Evolutionary conservation across 2,329 filamentous ascomycete species (phyloP).

Genomic region (Furcasterigmium furcatum): DNA sequence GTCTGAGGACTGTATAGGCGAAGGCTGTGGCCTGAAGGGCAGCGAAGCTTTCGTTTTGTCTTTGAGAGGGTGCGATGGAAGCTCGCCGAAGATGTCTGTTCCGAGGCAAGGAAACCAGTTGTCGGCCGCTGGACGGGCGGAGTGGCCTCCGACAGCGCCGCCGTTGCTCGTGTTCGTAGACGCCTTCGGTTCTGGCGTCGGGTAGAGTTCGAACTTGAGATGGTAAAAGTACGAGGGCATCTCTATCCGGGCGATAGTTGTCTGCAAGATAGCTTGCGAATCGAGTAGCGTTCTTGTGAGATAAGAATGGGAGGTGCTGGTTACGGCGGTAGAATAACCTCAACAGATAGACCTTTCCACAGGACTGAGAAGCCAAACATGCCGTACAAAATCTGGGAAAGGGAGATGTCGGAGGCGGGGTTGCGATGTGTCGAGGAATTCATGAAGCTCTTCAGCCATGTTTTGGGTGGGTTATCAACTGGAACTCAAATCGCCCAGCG

Average conservation of each 20-base stretch:
- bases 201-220: conserved; percentile 64
- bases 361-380: neutral
- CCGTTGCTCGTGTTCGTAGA: conserved; percentile 1
- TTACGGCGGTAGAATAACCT: neutral
- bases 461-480: neutral
- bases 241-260: too few relatives aligned
- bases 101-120: conserved; percentile 49
- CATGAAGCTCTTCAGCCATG: neutral
- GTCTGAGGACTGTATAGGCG: conserved; percentile 11
- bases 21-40: conserved; percentile 6
- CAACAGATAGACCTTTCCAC: neutral
- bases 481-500: neutral
- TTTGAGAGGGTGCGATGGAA: conserved; percentile 44
- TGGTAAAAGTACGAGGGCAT: conserved; percentile 64
- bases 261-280: too few relatives aligned
- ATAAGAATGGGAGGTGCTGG: too few relatives aligned
- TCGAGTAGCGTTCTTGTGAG: neutral
- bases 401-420: too few relatives aligned
- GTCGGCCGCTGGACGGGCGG: too few relatives aligned
- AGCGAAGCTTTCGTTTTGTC: conserved; percentile 7
- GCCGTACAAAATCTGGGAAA: too few relatives aligned
- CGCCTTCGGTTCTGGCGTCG: conserved; percentile 32
- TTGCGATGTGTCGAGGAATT: neutral
- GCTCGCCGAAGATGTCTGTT: conserved; percentile 51
- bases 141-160: too few relatives aligned